Evolutionary conservation across 306 rosid species (phyloP).

Genomic region (Lathyrus oleraceus): DNA sequence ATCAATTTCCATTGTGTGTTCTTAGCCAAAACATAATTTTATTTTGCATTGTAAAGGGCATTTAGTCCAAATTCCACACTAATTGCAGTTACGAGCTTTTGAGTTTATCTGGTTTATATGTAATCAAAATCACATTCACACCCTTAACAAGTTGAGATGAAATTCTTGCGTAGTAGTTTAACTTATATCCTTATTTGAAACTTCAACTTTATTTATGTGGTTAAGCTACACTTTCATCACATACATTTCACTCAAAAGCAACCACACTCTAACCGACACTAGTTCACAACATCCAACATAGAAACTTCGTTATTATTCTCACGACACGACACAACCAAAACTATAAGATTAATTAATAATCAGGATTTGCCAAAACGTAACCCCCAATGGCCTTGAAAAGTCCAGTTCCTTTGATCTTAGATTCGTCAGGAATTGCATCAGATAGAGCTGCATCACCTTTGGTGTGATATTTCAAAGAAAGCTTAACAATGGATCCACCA

Average conservation of each 20-base stretch:
- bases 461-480: conserved; percentile 2
- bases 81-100: neutral
- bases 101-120: neutral
- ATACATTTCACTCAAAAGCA: neutral
- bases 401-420: conserved; percentile 14
- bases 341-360: neutral
- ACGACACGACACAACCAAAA: neutral
- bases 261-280: neutral
- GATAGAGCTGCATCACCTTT: conserved; percentile 23
- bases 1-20: conserved; percentile 15
- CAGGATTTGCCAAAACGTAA: conserved; percentile 29
- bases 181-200: neutral
- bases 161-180: neutral
- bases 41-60: neutral
- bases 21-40: conserved; percentile 4
- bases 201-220: neutral
- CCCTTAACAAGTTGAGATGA: neutral
- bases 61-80: neutral
- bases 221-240: neutral
- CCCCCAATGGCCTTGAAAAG: conserved; percentile 33
- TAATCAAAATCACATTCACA: neutral
- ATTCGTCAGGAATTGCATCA: conserved; percentile 22
- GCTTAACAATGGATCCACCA: conserved; percentile 39
- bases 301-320: neutral
- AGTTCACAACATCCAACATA: neutral